Evolutionary conservation across 352 stramenopile genomes (phyloP), one percentile per base, ranked within the genome.

Genomic region (Pilasporangium apinafurcum): DNA sequence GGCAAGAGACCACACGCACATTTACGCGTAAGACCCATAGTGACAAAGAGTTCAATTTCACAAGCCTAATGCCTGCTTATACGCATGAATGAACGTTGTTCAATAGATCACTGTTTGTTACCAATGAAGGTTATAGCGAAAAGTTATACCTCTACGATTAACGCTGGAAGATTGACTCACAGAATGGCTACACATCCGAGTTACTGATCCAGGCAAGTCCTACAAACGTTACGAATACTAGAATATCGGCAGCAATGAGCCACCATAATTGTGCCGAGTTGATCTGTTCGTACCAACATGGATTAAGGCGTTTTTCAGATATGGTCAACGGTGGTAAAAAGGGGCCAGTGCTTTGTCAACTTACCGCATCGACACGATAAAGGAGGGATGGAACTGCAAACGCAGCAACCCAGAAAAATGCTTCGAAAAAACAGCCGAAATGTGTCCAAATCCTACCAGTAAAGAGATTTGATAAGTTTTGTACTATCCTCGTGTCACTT

Each of bases 351-450:
- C 5, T 18, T 8, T 34, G n/a, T 5, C 6, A 16, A 72, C 66
- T 33, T 41, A 86, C 70, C 10, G 74, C 70, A 44, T 80, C 64
- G 20, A 83, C 71, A 42, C 71, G 70, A 49, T 84, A 82, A 27
- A 86, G 51, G 39, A 86, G 55, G 14, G 64, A 81, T 0, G 74
- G 74, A 10, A 86, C 73, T 2, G 74, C 74, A 31, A 84, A 50
- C n/a, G 70, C 61, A 30, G 59, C 68, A 7, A 83, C 59, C 74
- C 74, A 86, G 38, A 86, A 79, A 38, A 84, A 75, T 20, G 70
- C 65, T 32, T 86, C 74, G 39, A 86, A 83, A 48, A 86, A 84
- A 44, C 70, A 86, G 2, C 74, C 74, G 43, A 86, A 84, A 50
- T 73, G 79, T 21, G 52, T 77, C 63, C 64, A 86, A 5, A 64